Evolutionary conservation across 2,329 filamentous ascomycete genomes (phyloP), one percentile per base, ranked within the genome.

Genomic region (Volutella citrinella): DNA sequence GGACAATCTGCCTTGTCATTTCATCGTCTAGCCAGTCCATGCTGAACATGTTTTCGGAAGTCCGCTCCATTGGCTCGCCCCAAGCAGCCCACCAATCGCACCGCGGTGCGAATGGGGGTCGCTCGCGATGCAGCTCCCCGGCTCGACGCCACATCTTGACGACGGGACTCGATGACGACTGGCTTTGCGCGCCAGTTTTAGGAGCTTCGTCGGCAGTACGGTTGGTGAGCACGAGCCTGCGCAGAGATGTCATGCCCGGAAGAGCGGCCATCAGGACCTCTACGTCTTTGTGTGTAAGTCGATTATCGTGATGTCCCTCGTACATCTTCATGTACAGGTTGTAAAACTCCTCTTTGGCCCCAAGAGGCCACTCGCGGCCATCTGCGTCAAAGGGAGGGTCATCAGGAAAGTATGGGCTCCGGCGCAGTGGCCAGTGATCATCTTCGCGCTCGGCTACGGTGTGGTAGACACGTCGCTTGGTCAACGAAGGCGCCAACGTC

Each of bases 1-100:
- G 10, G 10, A 12, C 24, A 11, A 11, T 22, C 15, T 29, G 5
- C 11, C 25, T 14, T 9, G 27, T 15, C 15, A 34, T 5, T 7
- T 23, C 32, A 15, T 34, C 32, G 6, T 34, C 32, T 20, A 34
- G 20, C 32, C 32, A 29, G 17, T 34, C 32, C 26, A 16, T 14
- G 6, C 15, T 23, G 6, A 19, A 15, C 26, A 29, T 25, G 10
- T 14, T 19, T 10, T 34, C 32, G 14, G n/a, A 6, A 5, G 19
- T 28, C 7, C 19, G 14, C 17, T 14, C 4, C 15, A 23, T 12
- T 5, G 25, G 25, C 11, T 20, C 18, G 5, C 25, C 19, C 19
- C 16, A 21, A 7, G 13, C 20, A n/a, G 17, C 9, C 14, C 21
- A 24, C 34, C 30, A 38, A 11, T 38, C 27, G 10, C 27, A 20